These are phyloP conservation scores for Aspergillus alliaceus DNA, from an alignment of 2,329 filamentous ascomycete species.

Conservation along the genomic window DNA sequence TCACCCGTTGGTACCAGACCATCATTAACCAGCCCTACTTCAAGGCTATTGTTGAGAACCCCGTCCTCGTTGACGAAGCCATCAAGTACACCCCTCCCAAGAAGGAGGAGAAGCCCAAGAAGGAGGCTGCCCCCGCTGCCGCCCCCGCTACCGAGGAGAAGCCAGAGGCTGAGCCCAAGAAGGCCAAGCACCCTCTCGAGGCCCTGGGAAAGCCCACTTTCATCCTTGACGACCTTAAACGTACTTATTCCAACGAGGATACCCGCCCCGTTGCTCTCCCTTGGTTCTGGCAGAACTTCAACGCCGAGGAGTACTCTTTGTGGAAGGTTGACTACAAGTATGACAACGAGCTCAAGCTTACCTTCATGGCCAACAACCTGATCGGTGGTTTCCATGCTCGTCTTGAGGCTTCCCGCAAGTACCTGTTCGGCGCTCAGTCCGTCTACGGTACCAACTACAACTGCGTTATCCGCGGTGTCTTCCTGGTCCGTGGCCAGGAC, in stretches of 20 bases:
- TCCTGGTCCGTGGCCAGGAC: constrained; percentile 91
- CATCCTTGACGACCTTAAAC: constrained; percentile 96
- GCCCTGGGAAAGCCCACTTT: constrained; percentile 75
- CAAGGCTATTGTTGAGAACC: constrained; percentile 73
- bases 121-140: constrained; percentile 68
- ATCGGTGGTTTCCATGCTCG: constrained; percentile 96
- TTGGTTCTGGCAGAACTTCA: constrained; percentile 98
- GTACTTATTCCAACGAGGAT: constrained; percentile 96
- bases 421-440: constrained; percentile 85
- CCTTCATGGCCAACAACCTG: constrained; percentile 99
- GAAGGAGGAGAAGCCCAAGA: constrained; percentile 68
- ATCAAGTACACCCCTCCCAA: constrained; percentile 73
- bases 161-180: constrained; percentile 67
- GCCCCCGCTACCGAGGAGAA: constrained; percentile 50
- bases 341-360: constrained; percentile 93
- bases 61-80: constrained; percentile 78
- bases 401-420: constrained; percentile 97
- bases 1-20: constrained; percentile 92
- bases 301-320: constrained; percentile 92
- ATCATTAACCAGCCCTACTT: constrained; percentile 91
- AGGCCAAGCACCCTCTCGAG: constrained; percentile 96
- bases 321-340: constrained; percentile 98
- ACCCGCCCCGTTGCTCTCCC: constrained; percentile 78
- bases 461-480: constrained; percentile 89
- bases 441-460: constrained; percentile 89